These are phyloP conservation scores for Arctium lappa DNA, from an alignment of 129 eudicot genomes.

Conservation along the genomic window DNA sequence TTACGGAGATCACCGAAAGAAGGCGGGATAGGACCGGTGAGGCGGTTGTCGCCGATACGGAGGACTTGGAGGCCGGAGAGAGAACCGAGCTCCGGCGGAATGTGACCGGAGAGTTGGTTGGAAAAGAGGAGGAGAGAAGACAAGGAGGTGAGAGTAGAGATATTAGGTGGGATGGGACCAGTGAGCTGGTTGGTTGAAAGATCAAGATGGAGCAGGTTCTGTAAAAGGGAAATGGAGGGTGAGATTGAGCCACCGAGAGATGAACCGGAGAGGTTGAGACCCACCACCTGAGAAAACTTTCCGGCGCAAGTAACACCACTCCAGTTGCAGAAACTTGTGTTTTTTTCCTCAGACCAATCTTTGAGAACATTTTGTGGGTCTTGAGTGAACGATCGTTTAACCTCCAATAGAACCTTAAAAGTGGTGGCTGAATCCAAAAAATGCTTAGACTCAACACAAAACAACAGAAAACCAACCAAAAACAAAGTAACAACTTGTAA, in stretches of 20 bases:
- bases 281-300: slow-evolving; percentile 32
- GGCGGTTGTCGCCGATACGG: slow-evolving; percentile 77
- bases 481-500: slow-evolving; percentile 9
- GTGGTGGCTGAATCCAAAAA: slow-evolving; percentile 15
- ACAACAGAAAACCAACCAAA: not conserved
- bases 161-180: slow-evolving; percentile 96
- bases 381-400: slow-evolving; percentile 47
- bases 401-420: slow-evolving; percentile 46
- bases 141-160: slow-evolving; percentile 66
- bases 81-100: slow-evolving; percentile 68
- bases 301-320: slow-evolving; percentile 54
- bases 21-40: slow-evolving; percentile 67
- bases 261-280: slow-evolving; percentile 58
- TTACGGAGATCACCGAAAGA: slow-evolving; percentile 51
- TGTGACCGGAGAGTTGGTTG: slow-evolving; percentile 78
- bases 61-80: slow-evolving; percentile 52
- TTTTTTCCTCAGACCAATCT: slow-evolving; percentile 50
- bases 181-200: slow-evolving; percentile 67
- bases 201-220: slow-evolving; percentile 73
- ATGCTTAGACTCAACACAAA: slow-evolving; percentile 12
- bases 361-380: slow-evolving; percentile 58
- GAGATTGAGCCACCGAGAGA: slow-evolving; percentile 70
- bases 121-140: slow-evolving; percentile 62
- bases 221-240: slow-evolving; percentile 57
- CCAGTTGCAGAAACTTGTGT: slow-evolving; percentile 72